Conservation (phyloP, 208 protist species). For the Strigomonas culicis region DNA sequence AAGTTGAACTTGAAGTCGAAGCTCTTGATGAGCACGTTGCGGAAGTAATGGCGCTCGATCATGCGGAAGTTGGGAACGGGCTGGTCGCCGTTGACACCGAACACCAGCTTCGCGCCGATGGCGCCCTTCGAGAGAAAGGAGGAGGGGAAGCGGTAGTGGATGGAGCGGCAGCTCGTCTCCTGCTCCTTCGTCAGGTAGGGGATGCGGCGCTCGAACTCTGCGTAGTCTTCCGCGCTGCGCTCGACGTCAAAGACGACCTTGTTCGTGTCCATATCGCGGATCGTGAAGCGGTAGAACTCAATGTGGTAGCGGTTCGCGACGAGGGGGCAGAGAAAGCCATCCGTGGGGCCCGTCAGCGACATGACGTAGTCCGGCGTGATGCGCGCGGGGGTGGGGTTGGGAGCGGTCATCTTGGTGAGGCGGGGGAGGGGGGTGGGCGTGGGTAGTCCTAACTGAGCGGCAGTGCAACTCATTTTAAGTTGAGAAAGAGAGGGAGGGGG, state of each 20-base stretch:
- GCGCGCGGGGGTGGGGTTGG: neutral
- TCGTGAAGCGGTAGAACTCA: constrained; percentile 93
- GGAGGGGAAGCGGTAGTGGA: constrained; percentile 89
- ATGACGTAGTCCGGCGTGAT: constrained; percentile 75
- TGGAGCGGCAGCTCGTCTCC: constrained; percentile 56
- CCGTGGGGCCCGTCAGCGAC: constrained; percentile 56
- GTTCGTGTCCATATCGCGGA: constrained; percentile 89
- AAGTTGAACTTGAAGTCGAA: constrained; percentile 97
- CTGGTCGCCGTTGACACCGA: constrained; percentile 84
- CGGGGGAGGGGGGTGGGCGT: neutral
- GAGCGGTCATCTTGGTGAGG: neutral
- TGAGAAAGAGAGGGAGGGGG: constrained; percentile 8
- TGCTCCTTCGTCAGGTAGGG: constrained; percentile 43
- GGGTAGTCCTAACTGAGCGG: neutral
- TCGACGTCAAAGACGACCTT: constrained; percentile 84
- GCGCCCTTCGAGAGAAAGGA: constrained; percentile 67
- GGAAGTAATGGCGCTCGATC: constrained; percentile 97
- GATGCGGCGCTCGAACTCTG: constrained; percentile 14
- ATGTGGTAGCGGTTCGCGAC: constrained; percentile 91
- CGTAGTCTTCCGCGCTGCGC: constrained; percentile 37
- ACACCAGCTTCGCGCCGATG: constrained; percentile 90
- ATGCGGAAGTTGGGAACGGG: constrained; percentile 93
- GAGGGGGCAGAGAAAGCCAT: constrained; percentile 90
- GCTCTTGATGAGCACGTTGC: constrained; percentile 89
- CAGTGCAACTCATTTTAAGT: neutral